phyloP scores from a whole-genome alignment of 2,329 filamentous ascomycete genomes.

The Dryadomyces quercivorus region DNA sequence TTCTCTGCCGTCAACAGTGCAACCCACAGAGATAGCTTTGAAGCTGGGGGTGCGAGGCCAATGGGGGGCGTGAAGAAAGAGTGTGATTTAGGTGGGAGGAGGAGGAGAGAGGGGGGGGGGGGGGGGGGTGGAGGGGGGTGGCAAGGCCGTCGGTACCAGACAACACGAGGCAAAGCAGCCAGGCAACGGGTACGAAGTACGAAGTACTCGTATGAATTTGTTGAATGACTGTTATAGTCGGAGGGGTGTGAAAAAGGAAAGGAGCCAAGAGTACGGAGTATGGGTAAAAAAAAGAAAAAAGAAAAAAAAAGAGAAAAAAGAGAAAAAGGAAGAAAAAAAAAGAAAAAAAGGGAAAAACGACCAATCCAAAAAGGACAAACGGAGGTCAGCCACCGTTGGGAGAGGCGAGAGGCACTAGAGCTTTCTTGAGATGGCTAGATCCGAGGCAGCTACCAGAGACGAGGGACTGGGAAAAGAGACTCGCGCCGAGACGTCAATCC shows the following conservation, averaged over 20 bases:
- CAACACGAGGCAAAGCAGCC: not conserved
- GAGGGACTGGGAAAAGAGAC: not conserved
- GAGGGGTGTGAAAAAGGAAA: not conserved
- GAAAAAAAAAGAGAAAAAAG: not conserved
- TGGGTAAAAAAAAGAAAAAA: not conserved
- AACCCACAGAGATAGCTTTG: not conserved
- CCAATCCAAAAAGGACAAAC: not conserved
- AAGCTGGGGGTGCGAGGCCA: not conserved
- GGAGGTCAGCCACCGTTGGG: not conserved
- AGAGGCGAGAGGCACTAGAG: not conserved
- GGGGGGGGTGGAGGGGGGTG: not conserved
- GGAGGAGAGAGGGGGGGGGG: not conserved
- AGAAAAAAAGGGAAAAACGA: no score
- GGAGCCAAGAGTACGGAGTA: not conserved
- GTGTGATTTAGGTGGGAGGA: not conserved
- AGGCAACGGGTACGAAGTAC: not conserved
- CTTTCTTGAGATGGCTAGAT: not conserved
- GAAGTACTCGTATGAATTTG: not conserved
- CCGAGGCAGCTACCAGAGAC: not conserved
- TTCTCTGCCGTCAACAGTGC: not conserved
- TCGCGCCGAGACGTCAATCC: not conserved
- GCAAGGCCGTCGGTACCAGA: not conserved
- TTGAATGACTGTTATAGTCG: no score
- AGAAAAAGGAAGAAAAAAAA: not conserved
- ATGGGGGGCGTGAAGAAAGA: not conserved